Base-by-base conservation (phyloP, 257 asterid genomes). In the Solanum virginianum region DNA sequence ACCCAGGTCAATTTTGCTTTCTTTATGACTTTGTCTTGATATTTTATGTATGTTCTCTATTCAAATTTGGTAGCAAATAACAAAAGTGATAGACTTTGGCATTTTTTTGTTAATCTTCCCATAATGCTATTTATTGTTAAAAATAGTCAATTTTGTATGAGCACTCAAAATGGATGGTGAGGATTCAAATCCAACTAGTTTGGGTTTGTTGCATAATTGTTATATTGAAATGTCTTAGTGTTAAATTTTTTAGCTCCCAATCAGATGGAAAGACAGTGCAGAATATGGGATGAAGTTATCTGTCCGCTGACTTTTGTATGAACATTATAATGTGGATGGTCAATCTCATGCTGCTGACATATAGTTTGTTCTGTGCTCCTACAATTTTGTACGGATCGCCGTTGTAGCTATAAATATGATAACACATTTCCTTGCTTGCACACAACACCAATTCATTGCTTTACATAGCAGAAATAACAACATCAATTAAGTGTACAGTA, bases 1-100 rank as follows among this genome's bases (percentile, higher is more conserved):
- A 96, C 99, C 54, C 99, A 96, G 99, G 99, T 96, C 71, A 47
- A 45, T 32, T 10, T 66, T 84, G 41, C 68, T 49, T 18, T 47
- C 26, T 39, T 80, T 80, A 49, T 55, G 43, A 80, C 16, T 39
- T 80, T 66, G 29, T 49, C 80, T 59, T 18, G 2, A 16, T 39
- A 24, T 60, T 84, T 32, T 45, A 18, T 6, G 6, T 49, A 3
- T 49, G 32, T 47, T 57, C 84, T 5, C 14, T 45, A 43, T 24
- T 24, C 39, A 8, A 49, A 77, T 77, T 77, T 77, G 20, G 18
- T 51, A 15, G 62, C 41, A 13, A 22, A 20, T 49, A 22, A 22
- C n/a, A 49, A 49, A 82, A 62, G 16, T 29, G 43, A 59, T 15
- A 18, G 24, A n/a, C n/a, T 47, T 69, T 69, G 60, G 15, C 10